Base-by-base conservation (phyloP, 176 grass and related monocot genomes). In the Pharus latifolius region DNA sequence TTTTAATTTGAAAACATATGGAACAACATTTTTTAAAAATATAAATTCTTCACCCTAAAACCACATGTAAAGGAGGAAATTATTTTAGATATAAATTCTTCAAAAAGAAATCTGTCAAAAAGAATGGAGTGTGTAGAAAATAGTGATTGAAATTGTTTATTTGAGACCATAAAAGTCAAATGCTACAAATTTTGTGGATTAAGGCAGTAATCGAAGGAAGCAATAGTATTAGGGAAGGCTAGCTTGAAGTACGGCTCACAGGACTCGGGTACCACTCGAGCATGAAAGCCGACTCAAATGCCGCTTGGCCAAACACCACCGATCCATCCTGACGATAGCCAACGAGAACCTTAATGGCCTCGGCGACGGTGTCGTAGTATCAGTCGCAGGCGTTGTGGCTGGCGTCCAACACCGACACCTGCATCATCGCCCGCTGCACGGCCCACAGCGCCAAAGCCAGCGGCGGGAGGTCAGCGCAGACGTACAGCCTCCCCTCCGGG, bases 381-480 rank as follows among this genome's bases (percentile, higher is more conserved):
- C 0, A 10, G 28, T 49, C 14, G 41, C 63, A 65, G 0, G 52
- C 0, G 14, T 0, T 15, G 52, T 49, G 52, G 52, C 15, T 1
- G 1, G 63, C 63, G 0, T 68, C 41, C 27, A 25, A 13, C 4
- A 9, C 50, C 2, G 5, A 18, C 12, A 49, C 27, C 52, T 35
- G 63, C 14, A 58, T 1, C 4, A 78, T 5, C 2, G 63, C 63
- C 3, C 63, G 63, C 41, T 58, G 63, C 51, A 17, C 41, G 28
- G 10, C 41, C 38, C 0, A 28, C 17, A 78, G 40, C 19, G 40
- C 63, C 8, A 18, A 51, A 18, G 2, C 20, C 4, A 49, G 41
- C 63, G 75, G 75, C 20, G 14, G 40, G 28, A 67, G 63, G 63
- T 68, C 63, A 6, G 51, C 27, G 63, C 75, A 78, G 29, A 78